Evolutionary conservation across 1,139 yeast species (phyloP), one percentile per base, ranked within the genome.

Genomic region (Yarrowia galli): DNA sequence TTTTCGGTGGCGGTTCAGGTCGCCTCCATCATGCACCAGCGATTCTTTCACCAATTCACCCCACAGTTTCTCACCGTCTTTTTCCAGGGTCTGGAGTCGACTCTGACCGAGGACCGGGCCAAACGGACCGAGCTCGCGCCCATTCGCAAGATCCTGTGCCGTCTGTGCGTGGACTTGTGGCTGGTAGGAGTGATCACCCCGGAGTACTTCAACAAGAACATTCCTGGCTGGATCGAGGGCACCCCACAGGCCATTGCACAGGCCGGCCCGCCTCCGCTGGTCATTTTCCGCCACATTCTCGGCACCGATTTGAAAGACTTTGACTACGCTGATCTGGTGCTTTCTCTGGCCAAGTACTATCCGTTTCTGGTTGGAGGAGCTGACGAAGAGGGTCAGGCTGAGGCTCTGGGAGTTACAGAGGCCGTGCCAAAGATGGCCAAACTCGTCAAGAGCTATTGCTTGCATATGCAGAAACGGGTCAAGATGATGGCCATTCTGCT

Each of bases 21-120:
- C 1, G 82, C 89, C 0, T 86, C 93, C 54, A 88, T 87, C 0
- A 78, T 93, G 35, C 97, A 92, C 77, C 97, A 89, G 76, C 80
- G 98, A 67, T 92, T 92, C 75, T 76, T 81, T 2, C 68, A 71
- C 0, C 75, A 77, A 12, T 89, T 91, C 74, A 83, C 92, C 0
- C 84, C 87, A 0, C 77, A 75, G 28, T 74, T 91, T 68, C 75
- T 89, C 70, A 76, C 82, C 0, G 77, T 81, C 70, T 79, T 89
- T 69, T 77, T 88, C 28, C 56, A 61, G 38, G 66, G 56, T n/a
- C 46, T 61, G 15, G 54, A 46, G 23, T 46, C 54, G 15, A 61
- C 66, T 1, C 46, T 61, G 25, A 46, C 66, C 20, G 56, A 48
- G 18, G 66, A 61, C 38, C 56, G 56, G 20, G 66, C 54, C 36